These are phyloP conservation scores for Russula foetens DNA, from an alignment of 768 basidiomycete genomes.

Conservation along the genomic window DNA sequence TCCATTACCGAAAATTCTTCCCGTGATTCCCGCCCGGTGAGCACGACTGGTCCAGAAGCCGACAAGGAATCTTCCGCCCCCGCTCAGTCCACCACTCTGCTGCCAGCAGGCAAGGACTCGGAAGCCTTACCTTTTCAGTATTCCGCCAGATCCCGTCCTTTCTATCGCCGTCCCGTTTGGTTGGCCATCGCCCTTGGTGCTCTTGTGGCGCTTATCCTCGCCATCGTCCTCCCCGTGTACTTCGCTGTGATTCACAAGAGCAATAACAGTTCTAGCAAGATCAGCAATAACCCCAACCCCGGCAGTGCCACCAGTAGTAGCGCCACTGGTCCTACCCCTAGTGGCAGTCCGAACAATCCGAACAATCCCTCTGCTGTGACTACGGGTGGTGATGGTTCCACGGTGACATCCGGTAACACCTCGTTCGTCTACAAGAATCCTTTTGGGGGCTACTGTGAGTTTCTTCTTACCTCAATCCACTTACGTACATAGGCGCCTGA, in stretches of 20 bases:
- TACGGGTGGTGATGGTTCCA: conserved; percentile 18
- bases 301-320: not conserved
- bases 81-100: not conserved
- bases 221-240: conserved; percentile 4
- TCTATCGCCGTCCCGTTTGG: conserved; percentile 1
- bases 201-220: conserved; percentile 2
- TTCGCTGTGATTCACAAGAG: conserved; percentile 6
- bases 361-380: not conserved
- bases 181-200: conserved; percentile 1
- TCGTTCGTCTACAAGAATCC: conserved; percentile 38
- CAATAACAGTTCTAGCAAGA: not conserved
- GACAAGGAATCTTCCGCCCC: conserved; percentile 4
- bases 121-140: not conserved
- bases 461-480: not conserved
- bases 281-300: not conserved
- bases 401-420: conserved; percentile 34
- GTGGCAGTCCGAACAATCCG: not conserved
- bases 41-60: not conserved
- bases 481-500: not conserved
- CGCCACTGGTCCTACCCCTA: not conserved
- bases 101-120: not conserved
- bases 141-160: not conserved
- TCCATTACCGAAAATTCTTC: not conserved
- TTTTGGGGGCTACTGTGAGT: conserved; percentile 38
- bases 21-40: not conserved